phyloP scores from a whole-genome alignment of 768 basidiomycete species.

The Rhizopogon sp. region DNA sequence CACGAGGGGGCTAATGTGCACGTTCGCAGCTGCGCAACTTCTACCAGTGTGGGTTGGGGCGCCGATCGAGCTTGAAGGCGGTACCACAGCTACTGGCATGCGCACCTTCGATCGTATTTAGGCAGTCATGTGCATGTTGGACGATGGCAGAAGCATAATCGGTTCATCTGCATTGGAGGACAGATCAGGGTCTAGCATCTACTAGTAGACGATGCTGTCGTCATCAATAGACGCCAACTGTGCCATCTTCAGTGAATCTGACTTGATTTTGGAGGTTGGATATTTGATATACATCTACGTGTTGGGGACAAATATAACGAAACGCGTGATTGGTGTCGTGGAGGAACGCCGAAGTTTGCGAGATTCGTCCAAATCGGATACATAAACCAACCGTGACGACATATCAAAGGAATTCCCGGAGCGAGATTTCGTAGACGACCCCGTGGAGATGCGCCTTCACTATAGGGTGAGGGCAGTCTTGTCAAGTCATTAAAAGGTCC shows the following conservation, averaged over 20 bases:
- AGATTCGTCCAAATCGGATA: constrained; percentile 6
- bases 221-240: too few relatives aligned
- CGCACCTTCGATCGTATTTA: constrained; percentile 42
- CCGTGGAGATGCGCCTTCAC: constrained; percentile 30
- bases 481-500: constrained; percentile 38
- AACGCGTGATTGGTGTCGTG: constrained; percentile 38
- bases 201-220: constrained; percentile 27
- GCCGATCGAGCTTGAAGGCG: constrained; percentile 37
- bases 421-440: constrained; percentile 43
- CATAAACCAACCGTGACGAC: constrained; percentile 23
- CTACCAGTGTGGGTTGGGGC: constrained; percentile 36
- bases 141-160: constrained; percentile 44
- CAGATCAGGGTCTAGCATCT: constrained; percentile 35
- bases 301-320: constrained; percentile 49
- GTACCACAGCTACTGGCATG: constrained; percentile 41
- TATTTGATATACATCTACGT: neutral
- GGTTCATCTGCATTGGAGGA: constrained; percentile 28
- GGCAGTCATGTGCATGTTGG: constrained; percentile 29
- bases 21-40: constrained; percentile 44
- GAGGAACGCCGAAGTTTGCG: constrained; percentile 19
- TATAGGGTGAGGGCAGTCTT: constrained; percentile 46
- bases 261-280: constrained; percentile 35
- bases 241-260: constrained; percentile 35
- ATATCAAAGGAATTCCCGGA: constrained; percentile 36
- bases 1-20: constrained; percentile 38